phyloP scores from a whole-genome alignment of 345 rosid genomes.

The Pseudoturritis turrita region DNA sequence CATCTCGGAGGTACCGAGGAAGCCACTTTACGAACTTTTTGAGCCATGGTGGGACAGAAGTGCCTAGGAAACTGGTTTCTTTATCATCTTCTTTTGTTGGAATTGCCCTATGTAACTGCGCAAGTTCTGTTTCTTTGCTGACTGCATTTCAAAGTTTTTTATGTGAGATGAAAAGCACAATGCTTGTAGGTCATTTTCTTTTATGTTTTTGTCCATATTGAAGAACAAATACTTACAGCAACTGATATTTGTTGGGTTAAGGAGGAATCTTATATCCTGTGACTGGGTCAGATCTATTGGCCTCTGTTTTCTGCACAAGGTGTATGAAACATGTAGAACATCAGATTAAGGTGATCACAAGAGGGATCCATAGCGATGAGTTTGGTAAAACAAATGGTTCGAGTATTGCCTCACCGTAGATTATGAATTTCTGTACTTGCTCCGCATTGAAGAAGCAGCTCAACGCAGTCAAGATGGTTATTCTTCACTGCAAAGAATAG shows the following conservation, averaged over 20 bases:
- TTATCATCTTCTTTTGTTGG: slow-evolving; percentile 30
- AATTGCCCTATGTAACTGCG: slow-evolving; percentile 33
- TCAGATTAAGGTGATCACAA: slow-evolving; percentile 3
- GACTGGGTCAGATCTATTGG: slow-evolving; percentile 77
- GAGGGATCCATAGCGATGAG: neutral
- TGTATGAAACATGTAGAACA: slow-evolving; percentile 2
- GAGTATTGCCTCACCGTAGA: slow-evolving; percentile 53
- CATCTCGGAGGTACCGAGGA: slow-evolving; percentile 44
- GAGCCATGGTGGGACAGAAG: slow-evolving; percentile 50
- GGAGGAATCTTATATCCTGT: slow-evolving; percentile 82
- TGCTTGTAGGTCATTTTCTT: neutral
- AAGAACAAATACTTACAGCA: slow-evolving; percentile 48
- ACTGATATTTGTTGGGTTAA: slow-evolving; percentile 49
- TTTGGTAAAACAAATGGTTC: neutral
- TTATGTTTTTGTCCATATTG: neutral
- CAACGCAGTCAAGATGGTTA: slow-evolving; percentile 61
- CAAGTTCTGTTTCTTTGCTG: slow-evolving; percentile 40
- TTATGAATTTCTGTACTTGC: slow-evolving; percentile 70
- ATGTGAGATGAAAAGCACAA: slow-evolving; percentile 23
- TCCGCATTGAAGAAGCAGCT: slow-evolving; percentile 61
- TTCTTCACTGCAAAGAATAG: slow-evolving; percentile 76
- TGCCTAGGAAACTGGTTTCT: slow-evolving; percentile 15
- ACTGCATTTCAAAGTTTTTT: slow-evolving; percentile 34
- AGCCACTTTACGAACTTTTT: slow-evolving; percentile 62
- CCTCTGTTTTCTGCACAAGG: slow-evolving; percentile 57